Evolutionary conservation across 2,329 filamentous ascomycete species (phyloP).

Genomic region (Diaporthe humulicola): DNA sequence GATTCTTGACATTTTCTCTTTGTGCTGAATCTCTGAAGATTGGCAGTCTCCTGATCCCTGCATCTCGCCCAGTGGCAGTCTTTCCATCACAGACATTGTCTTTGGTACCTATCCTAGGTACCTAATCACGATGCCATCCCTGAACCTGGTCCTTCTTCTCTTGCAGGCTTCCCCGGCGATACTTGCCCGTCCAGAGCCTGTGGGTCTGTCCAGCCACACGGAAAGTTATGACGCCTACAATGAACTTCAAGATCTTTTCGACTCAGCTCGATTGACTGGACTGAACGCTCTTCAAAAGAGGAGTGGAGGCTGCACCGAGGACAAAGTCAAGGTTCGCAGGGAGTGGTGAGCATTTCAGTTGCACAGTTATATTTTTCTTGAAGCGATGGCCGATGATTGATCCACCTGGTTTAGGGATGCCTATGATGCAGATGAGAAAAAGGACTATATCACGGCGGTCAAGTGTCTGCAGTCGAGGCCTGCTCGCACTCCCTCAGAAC

Average conservation of each 20-base stretch:
- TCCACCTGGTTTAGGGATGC: neutral
- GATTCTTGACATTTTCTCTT: neutral
- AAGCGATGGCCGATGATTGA: neutral
- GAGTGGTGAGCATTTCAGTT: neutral
- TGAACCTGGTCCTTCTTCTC: neutral
- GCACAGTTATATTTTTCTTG: neutral
- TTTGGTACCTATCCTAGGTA: neutral
- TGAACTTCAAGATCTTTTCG: constrained; percentile 1
- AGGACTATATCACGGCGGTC: constrained; percentile 46
- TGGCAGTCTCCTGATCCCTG: neutral
- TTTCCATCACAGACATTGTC: neutral
- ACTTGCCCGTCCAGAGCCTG: neutral
- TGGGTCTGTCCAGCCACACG: neutral
- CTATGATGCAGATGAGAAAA: constrained; percentile 2
- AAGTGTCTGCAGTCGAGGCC: constrained; percentile 47
- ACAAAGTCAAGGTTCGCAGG: neutral
- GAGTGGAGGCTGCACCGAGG: neutral
- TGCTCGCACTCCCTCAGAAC: constrained; percentile 42
- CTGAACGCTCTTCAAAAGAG: neutral
- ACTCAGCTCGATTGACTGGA: neutral
- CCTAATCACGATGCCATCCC: neutral
- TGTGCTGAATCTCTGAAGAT: neutral
- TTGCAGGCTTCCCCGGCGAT: constrained; percentile 3
- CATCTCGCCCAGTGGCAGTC: neutral
- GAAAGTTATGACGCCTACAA: neutral